Percentiles rank a stretch among this genome's conserved stretches.
phyloP scores from a whole-genome alignment of 129 eudicot species.

The Sambucus nigra region DNA sequence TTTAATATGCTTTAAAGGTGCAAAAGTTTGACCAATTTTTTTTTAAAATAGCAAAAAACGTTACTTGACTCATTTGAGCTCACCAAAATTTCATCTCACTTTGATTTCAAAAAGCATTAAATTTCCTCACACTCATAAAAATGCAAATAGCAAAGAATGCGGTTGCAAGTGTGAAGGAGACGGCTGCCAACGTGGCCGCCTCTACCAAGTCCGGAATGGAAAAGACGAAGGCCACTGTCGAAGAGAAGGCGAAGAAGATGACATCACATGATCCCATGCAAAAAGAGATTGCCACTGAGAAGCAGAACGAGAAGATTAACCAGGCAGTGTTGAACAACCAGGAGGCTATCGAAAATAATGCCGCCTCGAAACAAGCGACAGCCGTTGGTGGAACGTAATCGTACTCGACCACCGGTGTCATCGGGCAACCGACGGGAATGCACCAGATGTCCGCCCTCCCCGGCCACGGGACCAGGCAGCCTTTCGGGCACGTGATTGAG shows the following conservation, averaged over 20 bases:
- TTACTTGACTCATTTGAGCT: no score
- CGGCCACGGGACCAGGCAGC: slow-evolving; percentile 65
- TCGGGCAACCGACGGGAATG: no score
- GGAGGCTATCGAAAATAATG: slow-evolving; percentile 35
- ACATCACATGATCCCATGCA: slow-evolving; percentile 38
- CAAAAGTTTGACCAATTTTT: no score
- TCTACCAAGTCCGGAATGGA: slow-evolving; percentile 45
- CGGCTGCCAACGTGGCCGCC: no score
- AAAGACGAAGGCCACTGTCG: slow-evolving; percentile 45
- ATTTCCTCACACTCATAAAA: no score
- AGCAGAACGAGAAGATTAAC: slow-evolving; percentile 38
- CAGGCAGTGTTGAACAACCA: slow-evolving; percentile 54
- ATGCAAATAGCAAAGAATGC: slow-evolving; percentile 36
- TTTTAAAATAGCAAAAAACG: no score
- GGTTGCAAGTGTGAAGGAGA: slow-evolving; percentile 26
- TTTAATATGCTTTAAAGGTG: no score
- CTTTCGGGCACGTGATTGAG: slow-evolving; percentile 47
- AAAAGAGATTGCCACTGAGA: slow-evolving; percentile 50
- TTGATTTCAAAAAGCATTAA: no score
- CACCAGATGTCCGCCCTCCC: no score
- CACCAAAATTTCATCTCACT: no score
- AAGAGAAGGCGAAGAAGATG: slow-evolving; percentile 67
- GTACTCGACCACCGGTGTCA: slow-evolving; percentile 53
- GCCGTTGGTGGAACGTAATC: no score
- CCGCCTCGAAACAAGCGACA: no score